Evolutionary conservation across 768 basidiomycete species (phyloP).

Genomic region (Rhodotorula graminis): DNA sequence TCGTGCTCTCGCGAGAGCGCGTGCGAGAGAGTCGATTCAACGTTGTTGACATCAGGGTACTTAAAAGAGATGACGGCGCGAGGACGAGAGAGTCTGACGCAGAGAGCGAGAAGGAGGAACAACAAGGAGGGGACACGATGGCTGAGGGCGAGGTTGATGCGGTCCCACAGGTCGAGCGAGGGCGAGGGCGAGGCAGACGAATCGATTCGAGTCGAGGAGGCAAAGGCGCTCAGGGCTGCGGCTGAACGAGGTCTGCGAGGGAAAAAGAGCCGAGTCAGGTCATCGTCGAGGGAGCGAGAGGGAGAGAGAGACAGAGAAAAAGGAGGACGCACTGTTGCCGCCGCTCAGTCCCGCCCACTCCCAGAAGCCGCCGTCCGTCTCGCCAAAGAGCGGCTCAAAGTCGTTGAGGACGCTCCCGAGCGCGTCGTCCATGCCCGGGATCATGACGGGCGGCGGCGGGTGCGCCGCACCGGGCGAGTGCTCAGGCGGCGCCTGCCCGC

Average conservation of each 20-base stretch:
- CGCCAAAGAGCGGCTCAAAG: conserved; percentile 37
- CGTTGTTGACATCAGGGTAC: too few relatives aligned
- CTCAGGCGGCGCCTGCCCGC: not conserved
- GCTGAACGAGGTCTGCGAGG: not conserved
- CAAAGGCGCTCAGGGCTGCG: not conserved
- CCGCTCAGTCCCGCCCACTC: conserved; percentile 15
- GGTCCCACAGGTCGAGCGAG: too few relatives aligned
- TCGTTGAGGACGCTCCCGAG: conserved; percentile 27
- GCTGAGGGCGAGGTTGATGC: too few relatives aligned
- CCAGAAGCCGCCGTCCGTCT: conserved; percentile 14
- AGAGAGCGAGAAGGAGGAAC: too few relatives aligned
- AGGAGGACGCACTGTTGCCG: not conserved
- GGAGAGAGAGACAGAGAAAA: not conserved
- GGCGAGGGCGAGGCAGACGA: too few relatives aligned
- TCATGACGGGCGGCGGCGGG: conserved; percentile 4
- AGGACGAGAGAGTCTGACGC: too few relatives aligned
- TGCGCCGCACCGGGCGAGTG: not conserved
- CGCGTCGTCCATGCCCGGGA: conserved; percentile 34
- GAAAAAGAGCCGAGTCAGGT: not conserved
- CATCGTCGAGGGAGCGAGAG: too few relatives aligned
- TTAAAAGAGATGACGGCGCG: too few relatives aligned
- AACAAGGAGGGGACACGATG: too few relatives aligned
- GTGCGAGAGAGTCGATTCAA: too few relatives aligned
- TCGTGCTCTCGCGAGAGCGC: too few relatives aligned
- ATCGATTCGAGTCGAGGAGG: too few relatives aligned